Base-by-base conservation (phyloP, 768 basidiomycete genomes). In the Dictyophora rubrovolvata region DNA sequence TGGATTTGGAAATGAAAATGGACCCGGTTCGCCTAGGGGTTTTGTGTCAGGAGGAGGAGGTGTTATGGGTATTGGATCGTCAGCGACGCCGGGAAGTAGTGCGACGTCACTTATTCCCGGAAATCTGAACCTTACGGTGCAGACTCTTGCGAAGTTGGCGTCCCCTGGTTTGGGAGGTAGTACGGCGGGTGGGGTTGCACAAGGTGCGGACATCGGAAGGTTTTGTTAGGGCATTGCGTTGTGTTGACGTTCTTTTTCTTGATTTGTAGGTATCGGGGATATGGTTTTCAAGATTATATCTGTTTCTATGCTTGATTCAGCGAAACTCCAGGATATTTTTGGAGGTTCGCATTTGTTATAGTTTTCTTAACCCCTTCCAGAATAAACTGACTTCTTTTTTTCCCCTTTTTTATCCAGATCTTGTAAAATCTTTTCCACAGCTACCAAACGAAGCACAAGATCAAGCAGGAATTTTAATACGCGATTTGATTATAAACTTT, bases 351-450 rank as follows among this genome's bases (percentile, higher is more conserved):
- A 28, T 8, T 56, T 57, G 0, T 22, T 57, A n/a, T n/a, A n/a
- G n/a, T 48, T 50, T 46, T 20, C 23, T 17, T 18, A 23, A 16
- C 6, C 49, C 48, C 8, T 28, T 57, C 42, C n/a, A n/a, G 42
- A 42, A 42, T 4, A 12, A 12, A 42, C 47, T 18, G 9, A 23
- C 22, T 22, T 20, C 50, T 18, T n/a, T n/a, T n/a, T n/a, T n/a
- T n/a, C n/a, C n/a, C n/a, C n/a, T n/a, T n/a, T n/a, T n/a, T 2
- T 34, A 59, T 7, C 28, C 16, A 59, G 57, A 59, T 22, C 52
- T 34, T 52, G 14, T 42, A 34, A 34, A 20, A 16, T 17, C 34
- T 17, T 59, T 51, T 20, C 57, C 33, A 2, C 35, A 37, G 10
- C 50, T 59, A 18, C 16, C 50, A 33, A 35, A 14, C 16, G 49